A percentile compares a stretch with the other conserved stretches of the same genome.
Conservation (phyloP, 2,329 filamentous ascomycete species). For the Phaeosphaeria sp. region DNA sequence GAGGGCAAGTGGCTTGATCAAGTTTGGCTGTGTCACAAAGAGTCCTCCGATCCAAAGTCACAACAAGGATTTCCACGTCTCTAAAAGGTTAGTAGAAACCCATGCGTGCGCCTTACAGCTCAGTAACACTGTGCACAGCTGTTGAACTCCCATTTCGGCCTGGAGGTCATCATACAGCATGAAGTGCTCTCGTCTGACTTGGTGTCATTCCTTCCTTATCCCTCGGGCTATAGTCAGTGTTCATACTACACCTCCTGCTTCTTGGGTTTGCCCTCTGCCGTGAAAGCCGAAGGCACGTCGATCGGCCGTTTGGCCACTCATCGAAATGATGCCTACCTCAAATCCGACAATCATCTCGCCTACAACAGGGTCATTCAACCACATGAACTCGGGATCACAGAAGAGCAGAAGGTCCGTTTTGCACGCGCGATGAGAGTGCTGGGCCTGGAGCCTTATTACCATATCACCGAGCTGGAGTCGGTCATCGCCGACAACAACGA, state of each 20-base stretch:
- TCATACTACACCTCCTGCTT: conserved; percentile 5
- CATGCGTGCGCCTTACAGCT: not conserved
- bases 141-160: conserved; percentile 5
- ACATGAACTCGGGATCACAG: not conserved
- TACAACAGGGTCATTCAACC: conserved; percentile 5
- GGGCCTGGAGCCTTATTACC: not conserved
- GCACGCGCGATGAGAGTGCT: conserved; percentile 6
- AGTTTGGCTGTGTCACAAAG: not conserved
- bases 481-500: not conserved
- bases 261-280: not conserved
- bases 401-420: conserved; percentile 6
- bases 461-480: conserved; percentile 8
- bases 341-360: not conserved
- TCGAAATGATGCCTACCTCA: not conserved
- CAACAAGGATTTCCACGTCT: not conserved
- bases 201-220: not conserved
- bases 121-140: not conserved
- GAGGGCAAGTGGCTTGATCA: not conserved
- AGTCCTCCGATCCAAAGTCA: not conserved
- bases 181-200: conserved; percentile 2
- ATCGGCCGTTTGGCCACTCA: not conserved
- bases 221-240: not conserved
- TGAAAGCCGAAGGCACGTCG: not conserved
- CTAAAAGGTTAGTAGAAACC: not conserved
- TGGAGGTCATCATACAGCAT: conserved; percentile 9